phyloP scores from a whole-genome alignment of 768 basidiomycete genomes.

The Hericium coralloides region DNA sequence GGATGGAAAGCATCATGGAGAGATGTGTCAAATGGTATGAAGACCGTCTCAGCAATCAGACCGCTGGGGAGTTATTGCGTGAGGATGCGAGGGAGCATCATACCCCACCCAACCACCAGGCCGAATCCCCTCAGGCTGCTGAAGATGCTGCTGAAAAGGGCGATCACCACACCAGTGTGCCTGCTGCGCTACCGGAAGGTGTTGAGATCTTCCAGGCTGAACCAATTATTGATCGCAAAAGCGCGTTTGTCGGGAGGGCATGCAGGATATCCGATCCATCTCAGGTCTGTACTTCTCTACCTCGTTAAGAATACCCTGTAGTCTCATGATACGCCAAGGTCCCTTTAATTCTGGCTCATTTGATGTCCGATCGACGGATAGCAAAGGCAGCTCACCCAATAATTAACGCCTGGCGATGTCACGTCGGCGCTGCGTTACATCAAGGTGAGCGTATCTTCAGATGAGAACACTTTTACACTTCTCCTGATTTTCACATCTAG shows the following conservation, averaged over 20 bases:
- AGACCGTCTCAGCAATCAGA: conserved; percentile 49
- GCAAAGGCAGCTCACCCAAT: conserved; percentile 24
- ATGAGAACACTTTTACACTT: background rate
- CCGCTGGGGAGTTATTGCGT: conserved; percentile 43
- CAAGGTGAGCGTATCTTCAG: conserved; percentile 16
- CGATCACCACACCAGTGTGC: background rate
- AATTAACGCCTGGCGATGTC: conserved; percentile 27
- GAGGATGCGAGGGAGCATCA: conserved; percentile 32
- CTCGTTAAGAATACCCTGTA: background rate
- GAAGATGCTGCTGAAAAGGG: background rate
- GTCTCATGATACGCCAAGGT: conserved; percentile 3
- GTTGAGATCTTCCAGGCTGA: conserved; percentile 65
- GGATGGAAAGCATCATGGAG: conserved; percentile 68
- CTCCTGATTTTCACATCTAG: conserved; percentile 28
- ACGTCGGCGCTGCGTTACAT: conserved; percentile 20
- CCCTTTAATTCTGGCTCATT: conserved; percentile 20
- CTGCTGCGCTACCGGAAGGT: conserved; percentile 40
- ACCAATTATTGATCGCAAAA: conserved; percentile 80
- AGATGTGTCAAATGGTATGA: conserved; percentile 62
- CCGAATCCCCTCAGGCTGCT: background rate
- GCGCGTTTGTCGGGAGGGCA: conserved; percentile 78
- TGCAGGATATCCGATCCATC: conserved; percentile 71
- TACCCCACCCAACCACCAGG: background rate
- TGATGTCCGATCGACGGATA: conserved; percentile 26
- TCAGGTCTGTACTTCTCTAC: conserved; percentile 35